Percentiles rank a stretch among this genome's conserved stretches.
Evolutionary conservation across 2,329 filamentous ascomycete genomes (phyloP).

Genomic region (Aspergillaceae sp.): DNA sequence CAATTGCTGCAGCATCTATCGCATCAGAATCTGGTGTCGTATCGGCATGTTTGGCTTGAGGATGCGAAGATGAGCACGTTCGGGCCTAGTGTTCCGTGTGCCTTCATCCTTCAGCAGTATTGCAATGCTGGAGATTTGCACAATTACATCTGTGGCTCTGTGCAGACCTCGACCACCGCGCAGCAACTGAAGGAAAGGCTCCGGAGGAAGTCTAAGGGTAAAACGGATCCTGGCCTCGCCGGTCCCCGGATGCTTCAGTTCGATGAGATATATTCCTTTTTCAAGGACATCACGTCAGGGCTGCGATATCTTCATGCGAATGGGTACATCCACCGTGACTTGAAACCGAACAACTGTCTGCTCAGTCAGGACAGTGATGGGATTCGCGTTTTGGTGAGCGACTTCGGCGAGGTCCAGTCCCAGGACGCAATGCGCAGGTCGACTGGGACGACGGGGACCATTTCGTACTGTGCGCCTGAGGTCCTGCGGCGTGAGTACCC

Average conservation of each 20-base stretch:
- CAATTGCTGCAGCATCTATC: slow-evolving; percentile 84
- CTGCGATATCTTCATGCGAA: slow-evolving; percentile 81
- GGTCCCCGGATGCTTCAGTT: slow-evolving; percentile 56
- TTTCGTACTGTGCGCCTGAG: slow-evolving; percentile 95
- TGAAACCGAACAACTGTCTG: slow-evolving; percentile 94
- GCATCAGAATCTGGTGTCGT: slow-evolving; percentile 91
- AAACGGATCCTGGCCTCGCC: slow-evolving; percentile 50
- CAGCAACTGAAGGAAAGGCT: slow-evolving; percentile 84
- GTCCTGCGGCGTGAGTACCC: slow-evolving; percentile 61
- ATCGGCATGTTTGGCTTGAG: slow-evolving; percentile 95
- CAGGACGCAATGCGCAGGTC: slow-evolving; percentile 75
- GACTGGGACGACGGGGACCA: slow-evolving; percentile 87
- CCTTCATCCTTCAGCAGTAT: slow-evolving; percentile 95
- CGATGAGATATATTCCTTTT: slow-evolving; percentile 94
- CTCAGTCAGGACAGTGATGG: slow-evolving; percentile 67
- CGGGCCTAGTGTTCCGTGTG: slow-evolving; percentile 83
- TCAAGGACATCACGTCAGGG: slow-evolving; percentile 88
- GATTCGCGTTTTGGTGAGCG: slow-evolving; percentile 79
- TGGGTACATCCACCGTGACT: slow-evolving; percentile 90
- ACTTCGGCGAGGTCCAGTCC: slow-evolving; percentile 93
- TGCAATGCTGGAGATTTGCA: slow-evolving; percentile 91
- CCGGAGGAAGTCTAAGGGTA: slow-evolving; percentile 68
- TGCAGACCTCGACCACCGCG: slow-evolving; percentile 55
- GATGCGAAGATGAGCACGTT: slow-evolving; percentile 77
- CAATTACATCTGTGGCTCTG: slow-evolving; percentile 68